Percentiles rank a stretch among this genome's conserved stretches.
These are phyloP conservation scores for Trametes meyenii DNA, from an alignment of 768 basidiomycete genomes.

Conservation along the genomic window DNA sequence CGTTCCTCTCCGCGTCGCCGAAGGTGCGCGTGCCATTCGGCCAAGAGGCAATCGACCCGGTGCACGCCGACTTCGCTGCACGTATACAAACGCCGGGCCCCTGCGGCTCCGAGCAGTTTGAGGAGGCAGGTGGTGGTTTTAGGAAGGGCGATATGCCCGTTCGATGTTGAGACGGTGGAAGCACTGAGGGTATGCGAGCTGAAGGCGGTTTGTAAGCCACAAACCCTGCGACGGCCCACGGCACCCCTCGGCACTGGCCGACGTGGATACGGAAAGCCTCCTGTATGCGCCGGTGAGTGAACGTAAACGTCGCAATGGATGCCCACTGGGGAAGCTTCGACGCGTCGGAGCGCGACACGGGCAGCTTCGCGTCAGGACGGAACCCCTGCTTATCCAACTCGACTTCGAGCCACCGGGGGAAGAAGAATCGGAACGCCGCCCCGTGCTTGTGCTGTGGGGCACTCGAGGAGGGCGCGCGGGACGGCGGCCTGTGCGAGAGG, in stretches of 20 bases:
- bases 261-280: constrained; percentile 14
- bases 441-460: not conserved
- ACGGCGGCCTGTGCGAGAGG: constrained; percentile 18
- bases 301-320: constrained; percentile 2
- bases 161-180: not conserved
- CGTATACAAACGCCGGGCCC: not conserved
- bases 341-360: not conserved
- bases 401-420: constrained; percentile 15
- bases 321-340: not conserved
- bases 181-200: not conserved
- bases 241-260: not conserved
- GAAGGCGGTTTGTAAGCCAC: not conserved
- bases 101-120: not conserved
- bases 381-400: constrained; percentile 19
- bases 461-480: not conserved
- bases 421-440: constrained; percentile 6
- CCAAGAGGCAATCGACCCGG: not conserved
- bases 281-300: not conserved
- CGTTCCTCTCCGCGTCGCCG: constrained; percentile 11
- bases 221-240: constrained; percentile 14
- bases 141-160: not conserved
- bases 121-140: not conserved
- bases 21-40: constrained; percentile 5
- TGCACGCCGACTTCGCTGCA: not conserved
- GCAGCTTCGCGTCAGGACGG: constrained; percentile 1